These are phyloP conservation scores for Boletus rubropictus DNA, from an alignment of 768 basidiomycete genomes.

Conservation along the genomic window DNA sequence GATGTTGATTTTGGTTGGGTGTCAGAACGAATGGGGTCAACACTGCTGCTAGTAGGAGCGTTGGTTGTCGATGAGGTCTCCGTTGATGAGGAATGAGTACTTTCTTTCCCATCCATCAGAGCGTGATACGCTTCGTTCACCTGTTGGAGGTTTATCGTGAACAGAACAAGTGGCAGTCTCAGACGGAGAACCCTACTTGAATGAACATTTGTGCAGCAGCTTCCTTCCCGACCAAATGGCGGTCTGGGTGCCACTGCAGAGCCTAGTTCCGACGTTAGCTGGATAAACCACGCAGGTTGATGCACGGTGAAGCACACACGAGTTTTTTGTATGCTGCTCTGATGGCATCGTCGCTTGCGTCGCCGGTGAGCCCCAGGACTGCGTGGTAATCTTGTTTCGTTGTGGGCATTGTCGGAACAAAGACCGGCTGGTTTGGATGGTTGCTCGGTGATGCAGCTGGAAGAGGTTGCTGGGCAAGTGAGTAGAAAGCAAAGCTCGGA, in stretches of 20 bases:
- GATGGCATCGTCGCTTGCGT: constrained; percentile 48
- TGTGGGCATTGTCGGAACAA: constrained; percentile 26
- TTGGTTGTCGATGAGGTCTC: constrained; percentile 25
- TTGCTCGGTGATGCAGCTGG: constrained; percentile 8
- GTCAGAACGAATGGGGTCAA: constrained; percentile 20
- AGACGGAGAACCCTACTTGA: constrained; percentile 38
- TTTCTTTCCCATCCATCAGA: constrained; percentile 41
- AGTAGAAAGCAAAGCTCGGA: constrained; percentile 7
- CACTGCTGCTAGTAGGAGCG: constrained; percentile 14
- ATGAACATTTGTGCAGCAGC: constrained; percentile 50
- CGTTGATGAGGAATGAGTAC: constrained; percentile 23
- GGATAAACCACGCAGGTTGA: constrained; percentile 20
- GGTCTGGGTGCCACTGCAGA: constrained; percentile 65
- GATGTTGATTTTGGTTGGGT: constrained; percentile 19
- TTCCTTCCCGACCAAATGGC: constrained; percentile 48
- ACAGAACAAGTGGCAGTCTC: not conserved
- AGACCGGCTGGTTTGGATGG: constrained; percentile 7
- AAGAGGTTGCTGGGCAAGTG: constrained; percentile 1
- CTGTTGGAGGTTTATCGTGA: constrained; percentile 25
- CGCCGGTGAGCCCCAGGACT: constrained; percentile 40
- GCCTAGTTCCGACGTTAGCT: constrained; percentile 35
- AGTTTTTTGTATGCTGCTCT: constrained; percentile 57
- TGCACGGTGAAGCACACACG: constrained; percentile 34
- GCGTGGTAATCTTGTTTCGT: constrained; percentile 31
- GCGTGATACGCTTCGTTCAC: constrained; percentile 53